Evolutionary conservation across 2,329 filamentous ascomycete genomes (phyloP).

Genomic region (Balansia obtecta): DNA sequence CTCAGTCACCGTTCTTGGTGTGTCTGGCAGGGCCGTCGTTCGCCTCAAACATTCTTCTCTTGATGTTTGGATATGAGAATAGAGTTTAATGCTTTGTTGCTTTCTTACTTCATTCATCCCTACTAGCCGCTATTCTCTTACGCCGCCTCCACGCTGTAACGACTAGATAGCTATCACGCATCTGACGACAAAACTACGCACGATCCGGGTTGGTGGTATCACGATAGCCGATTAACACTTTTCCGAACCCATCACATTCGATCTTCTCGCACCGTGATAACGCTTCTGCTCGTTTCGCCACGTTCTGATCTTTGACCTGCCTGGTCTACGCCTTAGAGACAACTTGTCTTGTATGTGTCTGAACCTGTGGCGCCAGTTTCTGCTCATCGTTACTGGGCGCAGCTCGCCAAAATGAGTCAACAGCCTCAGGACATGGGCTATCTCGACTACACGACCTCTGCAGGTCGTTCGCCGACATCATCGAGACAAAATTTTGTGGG

Average conservation of each 20-base stretch:
- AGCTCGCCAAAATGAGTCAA: constrained; percentile 26
- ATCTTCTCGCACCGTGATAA: background rate
- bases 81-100: background rate
- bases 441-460: constrained; percentile 49
- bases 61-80: background rate
- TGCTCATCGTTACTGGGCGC: constrained; percentile 12
- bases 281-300: background rate
- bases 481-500: constrained; percentile 45
- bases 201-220: background rate
- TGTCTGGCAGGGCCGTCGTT: background rate
- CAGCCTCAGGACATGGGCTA: constrained; percentile 52
- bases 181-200: background rate
- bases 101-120: background rate
- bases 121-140: background rate
- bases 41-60: background rate
- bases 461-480: constrained; percentile 57
- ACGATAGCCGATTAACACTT: background rate
- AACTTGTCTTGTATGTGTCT: no score
- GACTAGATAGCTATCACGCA: background rate
- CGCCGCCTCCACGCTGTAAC: constrained; percentile 1
- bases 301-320: background rate
- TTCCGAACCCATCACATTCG: constrained; percentile 1
- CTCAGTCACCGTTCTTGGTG: background rate
- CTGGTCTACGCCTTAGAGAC: no score
- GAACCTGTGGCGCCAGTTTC: constrained; percentile 14